phyloP scores from a whole-genome alignment of 495 filamentous ascomycete species.

The Aspergillus sparsus region DNA sequence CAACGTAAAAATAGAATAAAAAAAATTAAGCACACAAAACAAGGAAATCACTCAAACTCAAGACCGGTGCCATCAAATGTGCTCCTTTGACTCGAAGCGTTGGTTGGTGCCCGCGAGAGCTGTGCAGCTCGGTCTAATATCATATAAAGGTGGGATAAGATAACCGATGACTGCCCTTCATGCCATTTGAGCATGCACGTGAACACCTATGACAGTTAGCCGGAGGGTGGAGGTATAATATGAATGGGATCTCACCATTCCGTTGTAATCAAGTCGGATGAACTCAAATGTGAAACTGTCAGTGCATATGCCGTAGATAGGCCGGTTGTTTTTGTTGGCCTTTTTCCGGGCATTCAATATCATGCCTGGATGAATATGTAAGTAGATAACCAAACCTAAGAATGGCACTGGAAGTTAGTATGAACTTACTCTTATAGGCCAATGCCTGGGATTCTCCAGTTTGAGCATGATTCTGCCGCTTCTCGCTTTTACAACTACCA shows the following conservation, averaged over 20 bases:
- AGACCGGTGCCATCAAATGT: not conserved
- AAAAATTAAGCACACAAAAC: too few species aligned
- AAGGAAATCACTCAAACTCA: not conserved
- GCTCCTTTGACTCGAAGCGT: not conserved
- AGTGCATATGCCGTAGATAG: not conserved
- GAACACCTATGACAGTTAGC: not conserved
- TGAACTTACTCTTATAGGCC: not conserved
- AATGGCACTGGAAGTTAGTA: not conserved
- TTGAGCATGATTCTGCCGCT: not conserved
- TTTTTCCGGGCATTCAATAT: slow-evolving; percentile 1
- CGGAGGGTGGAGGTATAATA: not conserved
- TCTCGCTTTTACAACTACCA: slow-evolving; percentile 1
- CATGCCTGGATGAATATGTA: not conserved
- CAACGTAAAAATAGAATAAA: too few species aligned
- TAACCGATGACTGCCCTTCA: not conserved
- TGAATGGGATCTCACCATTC: not conserved
- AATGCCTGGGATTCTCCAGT: not conserved
- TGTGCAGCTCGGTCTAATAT: not conserved
- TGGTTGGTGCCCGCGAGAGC: not conserved
- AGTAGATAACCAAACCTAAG: not conserved
- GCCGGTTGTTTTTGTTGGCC: not conserved
- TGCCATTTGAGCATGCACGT: not conserved
- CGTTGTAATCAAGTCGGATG: not conserved
- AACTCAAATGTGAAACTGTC: not conserved
- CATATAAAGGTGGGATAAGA: not conserved